Evolutionary conservation across 805 yeast species (phyloP).

Genomic region (Starmerella kuoi): DNA sequence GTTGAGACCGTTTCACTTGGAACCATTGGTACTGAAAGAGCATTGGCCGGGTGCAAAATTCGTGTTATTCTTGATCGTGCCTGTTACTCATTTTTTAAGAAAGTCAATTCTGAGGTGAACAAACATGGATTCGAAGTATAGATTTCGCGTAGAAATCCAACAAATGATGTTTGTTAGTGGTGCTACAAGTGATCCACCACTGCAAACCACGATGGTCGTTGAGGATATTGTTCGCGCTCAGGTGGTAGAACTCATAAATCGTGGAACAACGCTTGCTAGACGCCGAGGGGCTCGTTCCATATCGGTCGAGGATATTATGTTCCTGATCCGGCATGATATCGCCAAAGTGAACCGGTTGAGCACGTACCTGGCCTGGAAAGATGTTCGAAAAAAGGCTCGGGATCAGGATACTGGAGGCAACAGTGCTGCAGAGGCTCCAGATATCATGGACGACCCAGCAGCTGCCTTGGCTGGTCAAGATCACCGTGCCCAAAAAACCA

Average conservation of each 20-base stretch:
- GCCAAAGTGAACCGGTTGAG: conserved; percentile 87
- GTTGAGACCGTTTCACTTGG: too few relatives aligned
- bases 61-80: too few relatives aligned
- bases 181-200: conserved; percentile 87
- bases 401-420: conserved; percentile 47
- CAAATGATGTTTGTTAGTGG: conserved; percentile 98
- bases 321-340: conserved; percentile 78
- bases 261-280: conserved; percentile 66
- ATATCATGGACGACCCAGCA: conserved; percentile 39
- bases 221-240: conserved; percentile 94
- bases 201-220: conserved; percentile 79
- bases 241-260: conserved; percentile 69
- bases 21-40: too few relatives aligned
- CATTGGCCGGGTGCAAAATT: too few relatives aligned
- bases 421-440: conserved; percentile 40
- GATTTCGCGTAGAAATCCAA: conserved; percentile 85
- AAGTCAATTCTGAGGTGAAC: too few relatives aligned
- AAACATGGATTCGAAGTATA: conserved; percentile 34
- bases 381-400: conserved; percentile 71
- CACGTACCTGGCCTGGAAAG: conserved; percentile 93
- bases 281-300: conserved; percentile 72
- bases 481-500: conserved; percentile 35
- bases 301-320: conserved; percentile 85
- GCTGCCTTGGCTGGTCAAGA: conserved; percentile 29
- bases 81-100: too few relatives aligned